A percentile compares a stretch with the other conserved stretches of the same genome.
These are phyloP conservation scores for Coelastrella sp. DNA, from an alignment of 139 green algal genomes.

Conservation along the genomic window DNA sequence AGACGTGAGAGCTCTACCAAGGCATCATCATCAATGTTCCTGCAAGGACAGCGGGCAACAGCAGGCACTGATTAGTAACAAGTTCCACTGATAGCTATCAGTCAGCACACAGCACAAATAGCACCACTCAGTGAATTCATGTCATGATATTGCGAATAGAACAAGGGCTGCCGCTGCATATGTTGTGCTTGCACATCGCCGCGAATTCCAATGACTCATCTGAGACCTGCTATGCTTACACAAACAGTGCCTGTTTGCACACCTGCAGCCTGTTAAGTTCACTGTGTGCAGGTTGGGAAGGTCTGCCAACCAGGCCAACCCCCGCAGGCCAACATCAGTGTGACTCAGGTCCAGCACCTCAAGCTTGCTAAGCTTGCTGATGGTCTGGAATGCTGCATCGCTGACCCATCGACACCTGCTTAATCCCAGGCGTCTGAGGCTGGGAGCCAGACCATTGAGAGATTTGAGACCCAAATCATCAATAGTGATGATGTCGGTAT, in stretches of 20 bases:
- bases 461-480: slow-evolving; percentile 38
- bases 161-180: neutral
- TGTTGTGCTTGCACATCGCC: no score
- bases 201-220: no score
- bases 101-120: no score
- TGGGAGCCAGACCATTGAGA: neutral
- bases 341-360: slow-evolving; percentile 31
- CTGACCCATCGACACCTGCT: slow-evolving; percentile 43
- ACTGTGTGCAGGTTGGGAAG: slow-evolving; percentile 29
- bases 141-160: no score
- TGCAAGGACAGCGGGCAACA: neutral
- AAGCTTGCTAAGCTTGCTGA: slow-evolving; percentile 14
- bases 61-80: neutral
- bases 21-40: slow-evolving; percentile 34
- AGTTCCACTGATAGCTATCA: neutral
- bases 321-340: slow-evolving; percentile 37
- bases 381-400: slow-evolving; percentile 26
- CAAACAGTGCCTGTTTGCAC: no score
- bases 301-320: neutral
- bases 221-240: no score
- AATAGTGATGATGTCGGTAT: slow-evolving; percentile 45
- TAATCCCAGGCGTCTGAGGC: slow-evolving; percentile 29
- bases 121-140: no score
- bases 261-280: slow-evolving; percentile 44
- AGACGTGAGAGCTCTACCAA: neutral